phyloP scores from a whole-genome alignment of 2,329 filamentous ascomycete genomes.

The Lachnellula cervina region DNA sequence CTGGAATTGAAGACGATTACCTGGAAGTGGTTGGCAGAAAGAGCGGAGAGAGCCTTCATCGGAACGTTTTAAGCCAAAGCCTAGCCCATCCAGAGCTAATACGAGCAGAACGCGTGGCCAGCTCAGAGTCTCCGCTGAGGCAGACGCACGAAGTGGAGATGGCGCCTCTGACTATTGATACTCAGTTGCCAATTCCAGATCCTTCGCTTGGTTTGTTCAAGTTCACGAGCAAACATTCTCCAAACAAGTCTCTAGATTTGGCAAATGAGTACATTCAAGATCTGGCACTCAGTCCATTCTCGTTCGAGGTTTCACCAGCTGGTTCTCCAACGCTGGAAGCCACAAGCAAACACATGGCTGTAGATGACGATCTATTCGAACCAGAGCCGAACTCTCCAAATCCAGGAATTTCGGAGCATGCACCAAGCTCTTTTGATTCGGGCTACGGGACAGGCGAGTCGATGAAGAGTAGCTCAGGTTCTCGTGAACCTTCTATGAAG shows the following conservation, averaged over 20 bases:
- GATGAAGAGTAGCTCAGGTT: conserved; percentile 4
- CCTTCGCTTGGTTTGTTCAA: conserved; percentile 18
- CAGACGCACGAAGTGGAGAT: conserved; percentile 8
- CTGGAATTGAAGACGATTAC: conserved; percentile 20
- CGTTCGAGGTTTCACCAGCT: conserved; percentile 30
- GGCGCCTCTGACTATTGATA: conserved; percentile 15
- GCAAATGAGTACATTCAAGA: conserved; percentile 24
- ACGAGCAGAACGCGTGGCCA: conserved; percentile 19
- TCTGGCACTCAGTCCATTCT: conserved; percentile 33
- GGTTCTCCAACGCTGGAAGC: conserved; percentile 36
- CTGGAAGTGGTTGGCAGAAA: conserved; percentile 2
- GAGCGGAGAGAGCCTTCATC: conserved; percentile 4
- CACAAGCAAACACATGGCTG: conserved; percentile 45
- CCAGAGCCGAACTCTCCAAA: conserved; percentile 20
- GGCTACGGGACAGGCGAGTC: conserved; percentile 16
- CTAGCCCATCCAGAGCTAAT: conserved; percentile 15
- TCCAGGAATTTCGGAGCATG: conserved; percentile 1
- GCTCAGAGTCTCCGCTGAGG: conserved; percentile 22
- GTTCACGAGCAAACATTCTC: conserved; percentile 17
- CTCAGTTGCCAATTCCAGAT: conserved; percentile 10
- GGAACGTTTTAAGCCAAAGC: conserved; percentile 16
- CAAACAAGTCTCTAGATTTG: conserved; percentile 20
- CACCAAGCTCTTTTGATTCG: conserved; percentile 23
- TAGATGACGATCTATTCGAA: conserved; percentile 45
- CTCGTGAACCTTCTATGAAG: conserved; percentile 25